phyloP scores from a whole-genome alignment of 257 asterid genomes.

The Paraleonurus japonicus region DNA sequence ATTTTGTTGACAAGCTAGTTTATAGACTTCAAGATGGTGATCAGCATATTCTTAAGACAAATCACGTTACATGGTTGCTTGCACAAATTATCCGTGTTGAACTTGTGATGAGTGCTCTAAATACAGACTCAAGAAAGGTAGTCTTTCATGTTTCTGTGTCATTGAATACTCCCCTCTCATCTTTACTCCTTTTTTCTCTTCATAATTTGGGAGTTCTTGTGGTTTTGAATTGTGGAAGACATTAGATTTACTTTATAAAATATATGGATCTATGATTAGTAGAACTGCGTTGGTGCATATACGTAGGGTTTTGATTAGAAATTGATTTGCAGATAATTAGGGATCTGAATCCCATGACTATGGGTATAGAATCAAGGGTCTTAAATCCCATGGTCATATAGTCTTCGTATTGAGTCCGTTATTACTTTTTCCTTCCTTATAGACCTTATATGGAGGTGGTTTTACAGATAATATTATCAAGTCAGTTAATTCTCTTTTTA shows the following conservation, averaged over 20 bases:
- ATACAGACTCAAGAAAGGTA: slow-evolving; percentile 86
- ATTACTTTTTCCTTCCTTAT: neutral
- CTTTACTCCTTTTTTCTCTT: slow-evolving; percentile 19
- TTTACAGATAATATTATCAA: neutral
- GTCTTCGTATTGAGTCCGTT: neutral
- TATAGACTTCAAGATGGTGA: slow-evolving; percentile 85
- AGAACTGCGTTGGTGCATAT: too few relatives aligned
- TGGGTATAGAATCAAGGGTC: neutral
- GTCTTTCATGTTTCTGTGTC: slow-evolving; percentile 24
- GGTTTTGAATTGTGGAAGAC: neutral
- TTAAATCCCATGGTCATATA: neutral
- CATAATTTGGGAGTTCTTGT: slow-evolving; percentile 9
- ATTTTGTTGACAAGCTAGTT: slow-evolving; percentile 91
- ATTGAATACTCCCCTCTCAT: slow-evolving; percentile 17
- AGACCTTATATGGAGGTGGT: neutral
- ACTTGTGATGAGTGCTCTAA: slow-evolving; percentile 87
- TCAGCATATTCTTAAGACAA: slow-evolving; percentile 85
- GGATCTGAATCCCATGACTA: neutral
- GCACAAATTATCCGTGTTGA: slow-evolving; percentile 97
- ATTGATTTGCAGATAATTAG: neutral
- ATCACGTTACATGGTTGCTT: slow-evolving; percentile 96
- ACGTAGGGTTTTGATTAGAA: too few relatives aligned
- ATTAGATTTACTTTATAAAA: too few relatives aligned
- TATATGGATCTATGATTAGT: neutral
- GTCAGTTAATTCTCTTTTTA: neutral